phyloP scores from a whole-genome alignment of 192 early-diverging fungal species.

The Linnemannia zychae region DNA sequence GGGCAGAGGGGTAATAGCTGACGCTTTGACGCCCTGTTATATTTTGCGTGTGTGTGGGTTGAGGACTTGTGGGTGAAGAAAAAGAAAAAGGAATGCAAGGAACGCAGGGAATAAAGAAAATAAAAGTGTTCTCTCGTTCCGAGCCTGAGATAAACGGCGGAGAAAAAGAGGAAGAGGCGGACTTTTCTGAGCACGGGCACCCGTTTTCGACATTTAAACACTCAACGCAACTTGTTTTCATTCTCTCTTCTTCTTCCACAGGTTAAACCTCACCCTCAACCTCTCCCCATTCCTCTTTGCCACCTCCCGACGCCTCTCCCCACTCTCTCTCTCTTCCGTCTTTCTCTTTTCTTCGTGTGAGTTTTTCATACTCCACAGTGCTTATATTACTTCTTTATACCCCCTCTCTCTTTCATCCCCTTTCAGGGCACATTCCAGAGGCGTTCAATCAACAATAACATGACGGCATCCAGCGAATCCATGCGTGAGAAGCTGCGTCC shows the following conservation, averaged over 20 bases:
- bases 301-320: too few relatives aligned
- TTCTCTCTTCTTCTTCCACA: neutral
- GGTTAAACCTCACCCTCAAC: neutral
- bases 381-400: too few relatives aligned
- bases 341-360: neutral
- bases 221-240: neutral
- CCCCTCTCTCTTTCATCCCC: neutral
- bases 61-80: neutral
- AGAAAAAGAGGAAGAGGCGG: neutral
- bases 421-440: neutral
- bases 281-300: too few relatives aligned
- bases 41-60: neutral
- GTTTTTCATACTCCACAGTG: neutral
- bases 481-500: neutral
- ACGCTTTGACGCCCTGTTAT: neutral
- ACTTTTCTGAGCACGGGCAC: constrained; percentile 20
- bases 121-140: too few relatives aligned
- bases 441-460: neutral
- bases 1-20: neutral
- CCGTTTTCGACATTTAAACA: constrained; percentile 25
- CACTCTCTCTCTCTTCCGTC: neutral
- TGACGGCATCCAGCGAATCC: constrained; percentile 1
- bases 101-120: too few relatives aligned
- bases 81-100: neutral
- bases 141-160: neutral